A percentile compares a stretch with the other conserved stretches of the same genome.
Conservation (phyloP, 208 protist species). For the Crithidia fasciculata region DNA sequence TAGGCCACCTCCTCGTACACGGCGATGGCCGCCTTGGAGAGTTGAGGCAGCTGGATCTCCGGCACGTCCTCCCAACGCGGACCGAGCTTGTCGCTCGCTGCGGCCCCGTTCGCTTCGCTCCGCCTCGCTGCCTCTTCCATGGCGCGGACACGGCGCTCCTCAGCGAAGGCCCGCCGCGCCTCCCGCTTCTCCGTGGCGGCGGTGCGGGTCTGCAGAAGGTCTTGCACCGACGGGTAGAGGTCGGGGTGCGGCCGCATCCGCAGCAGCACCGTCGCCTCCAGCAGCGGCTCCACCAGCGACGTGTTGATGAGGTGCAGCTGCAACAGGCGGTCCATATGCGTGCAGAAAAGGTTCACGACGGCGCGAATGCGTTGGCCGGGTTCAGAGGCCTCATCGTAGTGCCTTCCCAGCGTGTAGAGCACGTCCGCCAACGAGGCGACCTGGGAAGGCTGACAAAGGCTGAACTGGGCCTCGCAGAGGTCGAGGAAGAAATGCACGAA, state of each 20-base stretch:
- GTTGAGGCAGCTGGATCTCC: slow-evolving; percentile 25
- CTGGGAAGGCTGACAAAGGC: slow-evolving; percentile 43
- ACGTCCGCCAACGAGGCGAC: slow-evolving; percentile 46
- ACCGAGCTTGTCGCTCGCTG: not conserved
- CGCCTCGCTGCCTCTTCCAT: not conserved
- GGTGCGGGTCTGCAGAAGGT: slow-evolving; percentile 43
- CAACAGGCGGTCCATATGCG: slow-evolving; percentile 58
- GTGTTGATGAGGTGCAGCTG: slow-evolving; percentile 36
- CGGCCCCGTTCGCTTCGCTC: not conserved
- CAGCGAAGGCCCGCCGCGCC: not conserved
- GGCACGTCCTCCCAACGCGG: slow-evolving; percentile 25
- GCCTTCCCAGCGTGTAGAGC: slow-evolving; percentile 62
- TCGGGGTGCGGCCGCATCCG: slow-evolving; percentile 52
- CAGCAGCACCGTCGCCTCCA: slow-evolving; percentile 77
- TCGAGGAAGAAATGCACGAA: slow-evolving; percentile 53
- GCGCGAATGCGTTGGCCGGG: slow-evolving; percentile 37
- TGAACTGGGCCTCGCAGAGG: slow-evolving; percentile 45
- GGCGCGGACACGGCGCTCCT: not conserved
- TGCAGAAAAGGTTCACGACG: slow-evolving; percentile 50
- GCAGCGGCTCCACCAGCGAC: slow-evolving; percentile 37
- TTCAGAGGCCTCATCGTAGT: slow-evolving; percentile 41
- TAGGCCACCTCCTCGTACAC: slow-evolving; percentile 76
- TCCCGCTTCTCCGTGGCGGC: slow-evolving; percentile 5
- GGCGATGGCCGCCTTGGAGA: slow-evolving; percentile 32
- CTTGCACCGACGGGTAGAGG: slow-evolving; percentile 39